phyloP scores from a whole-genome alignment of 306 rosid genomes.

The Lupinus albus region DNA sequence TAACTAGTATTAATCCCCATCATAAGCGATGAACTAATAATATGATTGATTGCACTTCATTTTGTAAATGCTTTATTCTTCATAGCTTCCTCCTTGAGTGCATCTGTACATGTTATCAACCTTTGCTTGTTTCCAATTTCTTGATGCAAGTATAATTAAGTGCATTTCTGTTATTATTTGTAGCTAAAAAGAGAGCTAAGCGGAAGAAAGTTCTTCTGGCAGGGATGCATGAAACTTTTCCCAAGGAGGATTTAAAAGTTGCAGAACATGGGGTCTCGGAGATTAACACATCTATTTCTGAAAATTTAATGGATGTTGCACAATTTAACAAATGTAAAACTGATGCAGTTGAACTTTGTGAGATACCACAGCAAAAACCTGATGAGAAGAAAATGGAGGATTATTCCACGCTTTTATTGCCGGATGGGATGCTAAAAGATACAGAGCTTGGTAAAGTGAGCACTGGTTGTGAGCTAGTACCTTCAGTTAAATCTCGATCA shows the following conservation, averaged over 20 bases:
- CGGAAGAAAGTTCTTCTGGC: constrained; percentile 38
- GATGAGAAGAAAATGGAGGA: too few species aligned
- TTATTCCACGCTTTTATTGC: too few species aligned
- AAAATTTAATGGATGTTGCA: too few species aligned
- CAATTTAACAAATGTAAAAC: too few species aligned
- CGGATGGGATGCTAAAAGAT: too few species aligned
- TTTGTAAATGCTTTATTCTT: background rate
- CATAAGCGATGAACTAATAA: background rate
- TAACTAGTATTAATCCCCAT: background rate
- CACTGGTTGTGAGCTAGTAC: constrained; percentile 33
- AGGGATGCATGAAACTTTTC: too few species aligned
- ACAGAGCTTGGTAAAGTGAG: constrained; percentile 3
- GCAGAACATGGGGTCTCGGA: too few species aligned
- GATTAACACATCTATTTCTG: too few species aligned
- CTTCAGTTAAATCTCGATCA: constrained; percentile 44
- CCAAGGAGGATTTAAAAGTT: too few species aligned
- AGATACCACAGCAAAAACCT: too few species aligned
- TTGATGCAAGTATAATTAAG: background rate
- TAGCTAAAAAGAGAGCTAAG: constrained; percentile 58
- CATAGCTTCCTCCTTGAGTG: background rate
- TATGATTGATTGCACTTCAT: constrained; percentile 20
- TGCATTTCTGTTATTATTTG: constrained; percentile 34
- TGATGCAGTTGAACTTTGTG: too few species aligned
- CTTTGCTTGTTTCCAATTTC: constrained; percentile 17
- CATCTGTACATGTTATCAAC: constrained; percentile 11